Base-by-base conservation (phyloP, 768 basidiomycete species). In the Lentinula sp. region DNA sequence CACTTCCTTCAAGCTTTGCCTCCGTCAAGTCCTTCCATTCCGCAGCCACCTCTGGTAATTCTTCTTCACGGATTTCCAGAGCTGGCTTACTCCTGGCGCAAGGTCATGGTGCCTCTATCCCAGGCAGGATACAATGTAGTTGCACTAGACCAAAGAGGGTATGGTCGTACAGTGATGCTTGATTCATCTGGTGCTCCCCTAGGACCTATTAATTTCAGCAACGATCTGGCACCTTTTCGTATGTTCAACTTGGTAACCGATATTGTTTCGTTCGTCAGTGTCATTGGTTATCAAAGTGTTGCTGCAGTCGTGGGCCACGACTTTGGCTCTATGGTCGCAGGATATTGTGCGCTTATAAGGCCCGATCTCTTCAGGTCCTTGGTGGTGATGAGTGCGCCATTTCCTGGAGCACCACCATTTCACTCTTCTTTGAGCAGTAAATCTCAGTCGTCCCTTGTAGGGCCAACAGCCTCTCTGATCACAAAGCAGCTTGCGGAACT, bases 51-150 rank as follows among this genome's bases (percentile, higher is more conserved):
- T 0, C 75, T 88, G 13, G 65, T 87, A 50, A 58, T 88, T 35
- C 80, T 88, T 23, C 68, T 88, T 1, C 85, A 87, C 63, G 86
- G 86, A 45, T 88, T 88, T 67, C 85, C 86, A 9, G 86, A 87
- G 66, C 75, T 87, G 6, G 80, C 85, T 2, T 85, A 82, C 66
- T 87, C 85, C 7, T 88, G 85, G 84, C 76, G 86, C 13, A 84
- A 85, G 62, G 61, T 87, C 39, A 75, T 88, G 36, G 65, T 71
- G 0, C 83, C 83, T 0, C 75, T 88, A 28, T 68, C 81, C 0
- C 64, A 71, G 4, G 73, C 75, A 2, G 85, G 86, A 1, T 87
- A 81, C 70, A 77, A 81, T 57, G 85, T 86, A 66, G 80, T 87
- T 49, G 86, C 85, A 0, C 84, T 85, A 6, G 86, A 89, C 65